Conservation (phyloP, 345 rosid genomes). For the Gossypium australe region DNA sequence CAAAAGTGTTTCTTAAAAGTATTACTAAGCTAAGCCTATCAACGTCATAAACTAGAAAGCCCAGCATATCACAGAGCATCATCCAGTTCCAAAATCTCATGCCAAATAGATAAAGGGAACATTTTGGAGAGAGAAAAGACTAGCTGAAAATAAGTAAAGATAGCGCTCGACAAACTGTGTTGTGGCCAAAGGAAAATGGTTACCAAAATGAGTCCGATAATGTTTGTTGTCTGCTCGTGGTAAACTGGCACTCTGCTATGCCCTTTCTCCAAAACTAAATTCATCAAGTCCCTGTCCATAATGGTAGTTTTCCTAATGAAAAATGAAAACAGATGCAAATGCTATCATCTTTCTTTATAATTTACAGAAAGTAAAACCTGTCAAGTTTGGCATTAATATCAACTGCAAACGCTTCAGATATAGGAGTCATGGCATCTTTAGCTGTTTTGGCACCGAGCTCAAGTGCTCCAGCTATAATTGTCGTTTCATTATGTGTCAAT, state of each 20-base stretch:
- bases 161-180: background rate
- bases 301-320: background rate
- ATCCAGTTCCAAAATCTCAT: background rate
- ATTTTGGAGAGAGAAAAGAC: background rate
- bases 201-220: slow-evolving; percentile 89
- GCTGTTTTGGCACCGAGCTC: slow-evolving; percentile 82
- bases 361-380: slow-evolving; percentile 38
- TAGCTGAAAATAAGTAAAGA: background rate
- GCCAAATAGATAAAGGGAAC: background rate
- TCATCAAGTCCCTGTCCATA: slow-evolving; percentile 28
- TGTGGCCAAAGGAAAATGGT: background rate
- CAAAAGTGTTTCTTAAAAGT: too few relatives aligned
- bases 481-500: slow-evolving; percentile 91
- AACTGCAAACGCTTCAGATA: slow-evolving; percentile 68
- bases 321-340: background rate
- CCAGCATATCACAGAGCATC: background rate
- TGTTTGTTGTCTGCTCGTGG: slow-evolving; percentile 82
- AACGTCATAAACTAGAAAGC: background rate
- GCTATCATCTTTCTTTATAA: background rate
- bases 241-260: slow-evolving; percentile 98
- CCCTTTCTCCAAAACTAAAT: slow-evolving; percentile 83
- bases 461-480: slow-evolving; percentile 98
- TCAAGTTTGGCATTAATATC: slow-evolving; percentile 82
- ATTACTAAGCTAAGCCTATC: background rate
- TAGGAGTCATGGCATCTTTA: slow-evolving; percentile 87